A percentile compares a stretch with the other conserved stretches of the same genome.
These are phyloP conservation scores for Triglochin maritima DNA, from an alignment of 106 monocot genomes.

Conservation along the genomic window DNA sequence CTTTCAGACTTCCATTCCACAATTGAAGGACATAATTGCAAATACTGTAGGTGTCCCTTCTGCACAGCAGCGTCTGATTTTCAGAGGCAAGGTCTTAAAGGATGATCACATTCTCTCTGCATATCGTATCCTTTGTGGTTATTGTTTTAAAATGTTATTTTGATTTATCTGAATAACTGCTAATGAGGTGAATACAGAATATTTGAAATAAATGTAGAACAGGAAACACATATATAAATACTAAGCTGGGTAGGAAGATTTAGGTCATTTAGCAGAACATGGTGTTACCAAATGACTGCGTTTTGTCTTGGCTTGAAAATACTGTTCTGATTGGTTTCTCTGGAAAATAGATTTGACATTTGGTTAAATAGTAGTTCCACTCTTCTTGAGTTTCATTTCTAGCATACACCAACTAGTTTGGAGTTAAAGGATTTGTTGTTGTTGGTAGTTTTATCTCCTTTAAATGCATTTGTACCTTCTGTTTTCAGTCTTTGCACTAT, in stretches of 20 bases:
- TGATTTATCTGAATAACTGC: no score
- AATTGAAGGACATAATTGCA: conserved; percentile 62
- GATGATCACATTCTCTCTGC: conserved; percentile 75
- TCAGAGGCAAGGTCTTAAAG: conserved; percentile 80
- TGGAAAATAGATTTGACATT: no score
- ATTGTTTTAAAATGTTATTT: background rate
- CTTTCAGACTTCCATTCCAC: conserved; percentile 48
- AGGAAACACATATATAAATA: background rate
- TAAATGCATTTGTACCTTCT: background rate
- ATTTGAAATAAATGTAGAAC: background rate
- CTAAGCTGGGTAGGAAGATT: background rate
- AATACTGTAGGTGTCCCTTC: conserved; percentile 46
- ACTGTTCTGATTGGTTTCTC: no score
- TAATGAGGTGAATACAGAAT: no score
- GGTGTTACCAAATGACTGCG: background rate
- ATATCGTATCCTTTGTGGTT: conserved; percentile 47
- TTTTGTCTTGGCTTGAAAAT: background rate
- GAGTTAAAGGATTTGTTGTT: no score
- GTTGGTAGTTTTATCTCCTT: background rate
- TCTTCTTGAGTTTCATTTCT: no score
- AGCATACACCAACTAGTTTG: no score
- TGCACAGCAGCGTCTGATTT: conserved; percentile 80
- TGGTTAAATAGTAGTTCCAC: no score
- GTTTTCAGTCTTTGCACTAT: background rate
- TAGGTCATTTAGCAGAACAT: no score